phyloP scores from a whole-genome alignment of 2,329 filamentous ascomycete genomes.

The Amesomyces nigricolor region DNA sequence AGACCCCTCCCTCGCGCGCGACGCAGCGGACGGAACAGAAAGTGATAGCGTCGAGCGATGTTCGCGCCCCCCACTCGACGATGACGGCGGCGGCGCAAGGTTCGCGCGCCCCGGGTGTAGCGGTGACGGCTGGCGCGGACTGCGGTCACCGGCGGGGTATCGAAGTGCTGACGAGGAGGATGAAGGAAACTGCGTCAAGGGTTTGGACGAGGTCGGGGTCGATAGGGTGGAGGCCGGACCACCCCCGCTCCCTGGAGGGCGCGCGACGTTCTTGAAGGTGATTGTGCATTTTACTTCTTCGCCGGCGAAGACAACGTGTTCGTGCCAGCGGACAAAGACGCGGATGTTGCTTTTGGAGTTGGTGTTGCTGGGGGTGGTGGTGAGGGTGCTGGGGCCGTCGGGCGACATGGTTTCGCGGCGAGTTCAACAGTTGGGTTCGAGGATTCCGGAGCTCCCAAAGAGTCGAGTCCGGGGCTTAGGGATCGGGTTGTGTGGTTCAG shows the following conservation, averaged over 20 bases:
- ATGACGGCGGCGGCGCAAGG: slow-evolving; percentile 43
- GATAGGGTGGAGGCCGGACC: slow-evolving; percentile 19
- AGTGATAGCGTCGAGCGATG: slow-evolving; percentile 66
- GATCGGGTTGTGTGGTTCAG: background rate
- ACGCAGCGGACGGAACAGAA: slow-evolving; percentile 42
- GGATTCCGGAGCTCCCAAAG: too few relatives aligned
- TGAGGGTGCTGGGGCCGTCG: slow-evolving; percentile 11
- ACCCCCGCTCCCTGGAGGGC: slow-evolving; percentile 28
- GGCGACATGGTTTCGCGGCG: slow-evolving; percentile 14
- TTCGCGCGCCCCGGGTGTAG: slow-evolving; percentile 37
- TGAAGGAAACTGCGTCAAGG: slow-evolving; percentile 20
- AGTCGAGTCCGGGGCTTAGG: background rate
- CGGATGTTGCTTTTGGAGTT: slow-evolving; percentile 65
- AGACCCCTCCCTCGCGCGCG: slow-evolving; percentile 42
- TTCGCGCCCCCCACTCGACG: slow-evolving; percentile 37
- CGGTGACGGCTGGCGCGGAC: slow-evolving; percentile 39
- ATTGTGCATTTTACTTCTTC: slow-evolving; percentile 95
- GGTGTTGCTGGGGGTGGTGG: slow-evolving; percentile 25
- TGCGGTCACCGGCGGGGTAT: slow-evolving; percentile 34
- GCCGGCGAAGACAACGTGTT: slow-evolving; percentile 91
- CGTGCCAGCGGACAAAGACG: slow-evolving; percentile 92
- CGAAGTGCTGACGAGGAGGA: slow-evolving; percentile 22
- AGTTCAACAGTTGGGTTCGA: background rate
- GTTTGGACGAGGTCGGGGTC: slow-evolving; percentile 16
- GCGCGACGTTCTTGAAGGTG: slow-evolving; percentile 82